Percentiles rank a stretch among this genome's conserved stretches.
Conservation (phyloP, 345 rosid species). For the Combretum micranthum region DNA sequence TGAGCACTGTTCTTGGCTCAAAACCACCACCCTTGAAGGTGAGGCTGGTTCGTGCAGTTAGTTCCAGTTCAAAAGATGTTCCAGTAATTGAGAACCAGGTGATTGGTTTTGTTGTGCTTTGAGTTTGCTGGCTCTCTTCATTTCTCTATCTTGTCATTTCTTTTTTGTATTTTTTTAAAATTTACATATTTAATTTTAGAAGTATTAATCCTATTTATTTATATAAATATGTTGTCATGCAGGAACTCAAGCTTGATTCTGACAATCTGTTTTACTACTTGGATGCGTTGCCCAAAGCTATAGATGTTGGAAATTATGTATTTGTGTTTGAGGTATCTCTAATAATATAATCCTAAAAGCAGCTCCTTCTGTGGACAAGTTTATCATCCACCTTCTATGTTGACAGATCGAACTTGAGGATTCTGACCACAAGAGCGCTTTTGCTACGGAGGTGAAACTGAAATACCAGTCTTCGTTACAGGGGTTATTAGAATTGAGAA, state of each 20-base stretch:
- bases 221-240: conserved; percentile 5
- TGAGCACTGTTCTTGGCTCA: conserved; percentile 78
- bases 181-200: no score
- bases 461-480: conserved; percentile 52
- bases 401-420: conserved; percentile 55
- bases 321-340: conserved; percentile 77
- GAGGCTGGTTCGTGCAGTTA: conserved; percentile 51
- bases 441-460: conserved; percentile 46
- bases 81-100: conserved; percentile 71
- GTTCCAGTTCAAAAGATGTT: conserved; percentile 42
- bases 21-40: conserved; percentile 75
- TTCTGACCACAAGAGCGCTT: conserved; percentile 45
- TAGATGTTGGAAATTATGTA: conserved; percentile 78
- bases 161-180: no score
- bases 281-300: conserved; percentile 41
- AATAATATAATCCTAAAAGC: not conserved
- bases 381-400: conserved; percentile 6
- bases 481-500: conserved; percentile 59
- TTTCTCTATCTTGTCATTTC: conserved; percentile 2
- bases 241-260: conserved; percentile 79
- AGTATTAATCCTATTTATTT: conserved; percentile 5
- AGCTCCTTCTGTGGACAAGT: not conserved
- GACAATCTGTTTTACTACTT: conserved; percentile 36
- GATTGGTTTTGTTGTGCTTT: conserved; percentile 3
- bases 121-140: not conserved